phyloP scores from a whole-genome alignment of 140 eudicot species.

The Stevia rebaudiana region DNA sequence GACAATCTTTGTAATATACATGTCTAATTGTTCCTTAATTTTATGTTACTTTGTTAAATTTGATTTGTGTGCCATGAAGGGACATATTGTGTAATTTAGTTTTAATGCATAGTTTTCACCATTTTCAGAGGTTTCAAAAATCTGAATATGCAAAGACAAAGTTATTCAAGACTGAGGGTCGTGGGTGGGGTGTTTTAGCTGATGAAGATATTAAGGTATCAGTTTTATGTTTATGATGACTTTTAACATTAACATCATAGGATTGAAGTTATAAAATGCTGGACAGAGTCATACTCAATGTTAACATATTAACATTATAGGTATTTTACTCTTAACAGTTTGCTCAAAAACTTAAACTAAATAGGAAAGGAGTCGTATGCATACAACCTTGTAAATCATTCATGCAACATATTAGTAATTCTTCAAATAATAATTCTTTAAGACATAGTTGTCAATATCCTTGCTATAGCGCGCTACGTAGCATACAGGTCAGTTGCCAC shows the following conservation, averaged over 20 bases:
- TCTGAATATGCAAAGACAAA: constrained; percentile 71
- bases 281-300: background rate
- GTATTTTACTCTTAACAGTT: background rate
- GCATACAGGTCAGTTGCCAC: too few species aligned
- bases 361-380: background rate
- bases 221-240: constrained; percentile 2
- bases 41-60: background rate
- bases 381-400: background rate
- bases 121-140: constrained; percentile 76
- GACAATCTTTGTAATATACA: background rate
- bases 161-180: constrained; percentile 79
- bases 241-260: background rate
- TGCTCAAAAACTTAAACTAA: background rate
- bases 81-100: constrained; percentile 16
- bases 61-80: constrained; percentile 10
- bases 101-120: constrained; percentile 2
- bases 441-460: too few species aligned
- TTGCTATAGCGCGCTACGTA: too few species aligned
- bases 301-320: background rate
- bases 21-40: background rate
- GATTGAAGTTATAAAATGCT: constrained; percentile 12
- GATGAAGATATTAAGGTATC: constrained; percentile 67
- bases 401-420: background rate
- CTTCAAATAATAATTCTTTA: background rate
- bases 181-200: constrained; percentile 96